A percentile compares a stretch with the other conserved stretches of the same genome.
These are phyloP conservation scores for Paraphoma sp. DNA, from an alignment of 2,329 filamentous ascomycete genomes.

Conservation along the genomic window DNA sequence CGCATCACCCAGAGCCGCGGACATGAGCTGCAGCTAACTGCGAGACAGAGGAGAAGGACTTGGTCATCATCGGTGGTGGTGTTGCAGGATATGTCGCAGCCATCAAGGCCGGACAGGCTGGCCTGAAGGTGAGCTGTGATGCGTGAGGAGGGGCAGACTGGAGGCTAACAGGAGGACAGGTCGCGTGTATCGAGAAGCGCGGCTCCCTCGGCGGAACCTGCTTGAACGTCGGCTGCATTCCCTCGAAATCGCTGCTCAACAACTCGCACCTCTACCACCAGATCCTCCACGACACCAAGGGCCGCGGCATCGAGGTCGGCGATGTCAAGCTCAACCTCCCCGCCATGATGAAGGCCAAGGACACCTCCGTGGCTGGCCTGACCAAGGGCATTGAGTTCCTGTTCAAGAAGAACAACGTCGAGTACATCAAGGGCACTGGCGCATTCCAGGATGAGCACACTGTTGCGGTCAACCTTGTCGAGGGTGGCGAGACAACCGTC, in stretches of 20 bases:
- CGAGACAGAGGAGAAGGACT: constrained; percentile 83
- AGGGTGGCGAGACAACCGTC: constrained; percentile 88
- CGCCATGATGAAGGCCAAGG: constrained; percentile 99
- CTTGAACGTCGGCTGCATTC: constrained; percentile 98
- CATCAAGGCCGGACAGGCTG: constrained; percentile 98
- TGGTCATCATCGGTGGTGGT: constrained; percentile 97
- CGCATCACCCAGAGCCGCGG: constrained; percentile 23
- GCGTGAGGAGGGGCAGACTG: background rate
- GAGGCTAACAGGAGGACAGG: constrained; percentile 59
- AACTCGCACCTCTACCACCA: constrained; percentile 99
- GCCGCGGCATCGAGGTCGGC: constrained; percentile 95
- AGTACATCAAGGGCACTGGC: constrained; percentile 94
- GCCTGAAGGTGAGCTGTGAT: constrained; percentile 75
- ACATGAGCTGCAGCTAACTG: constrained; percentile 42
- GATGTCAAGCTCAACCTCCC: constrained; percentile 95
- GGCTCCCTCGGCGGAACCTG: constrained; percentile 94
- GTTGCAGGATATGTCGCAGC: constrained; percentile 98
- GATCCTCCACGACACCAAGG: constrained; percentile 95
- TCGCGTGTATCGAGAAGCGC: constrained; percentile 98
- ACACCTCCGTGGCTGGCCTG: constrained; percentile 83
- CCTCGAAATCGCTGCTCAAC: constrained; percentile 98
- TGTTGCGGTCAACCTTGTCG: constrained; percentile 85
- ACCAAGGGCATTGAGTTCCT: constrained; percentile 98
- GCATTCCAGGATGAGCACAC: constrained; percentile 89
- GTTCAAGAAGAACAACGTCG: constrained; percentile 98